Conservation (phyloP, 768 basidiomycete genomes). For the Mycena galopus region DNA sequence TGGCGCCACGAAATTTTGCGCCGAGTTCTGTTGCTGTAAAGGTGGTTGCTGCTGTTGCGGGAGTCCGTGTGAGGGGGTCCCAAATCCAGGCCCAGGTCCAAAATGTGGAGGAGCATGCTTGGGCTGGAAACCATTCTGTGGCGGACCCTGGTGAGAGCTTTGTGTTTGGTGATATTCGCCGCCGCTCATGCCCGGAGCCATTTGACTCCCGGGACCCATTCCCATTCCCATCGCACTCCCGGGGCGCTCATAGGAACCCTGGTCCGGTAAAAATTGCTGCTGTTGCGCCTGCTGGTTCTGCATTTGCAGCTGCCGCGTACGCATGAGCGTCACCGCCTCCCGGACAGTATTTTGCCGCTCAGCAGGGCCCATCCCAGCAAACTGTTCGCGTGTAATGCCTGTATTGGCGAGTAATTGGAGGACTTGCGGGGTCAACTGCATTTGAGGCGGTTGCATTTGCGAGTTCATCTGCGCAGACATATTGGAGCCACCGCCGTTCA, state of each 20-base stretch:
- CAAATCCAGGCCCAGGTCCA: constrained; percentile 20
- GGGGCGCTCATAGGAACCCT: constrained; percentile 20
- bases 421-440: constrained; percentile 11
- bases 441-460: constrained; percentile 10
- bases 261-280: constrained; percentile 22
- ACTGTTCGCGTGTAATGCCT: constrained; percentile 34
- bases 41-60: constrained; percentile 19
- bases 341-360: constrained; percentile 23
- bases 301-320: constrained; percentile 19
- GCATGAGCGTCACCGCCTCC: neutral
- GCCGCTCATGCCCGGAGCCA: constrained; percentile 18
- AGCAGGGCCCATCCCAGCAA: constrained; percentile 22
- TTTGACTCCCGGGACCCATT: constrained; percentile 12
- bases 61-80: constrained; percentile 10
- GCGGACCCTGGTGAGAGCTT: constrained; percentile 4
- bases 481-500: constrained; percentile 9
- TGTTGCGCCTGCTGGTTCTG: constrained; percentile 22
- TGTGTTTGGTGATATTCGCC: constrained; percentile 21
- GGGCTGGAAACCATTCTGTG: constrained; percentile 26
- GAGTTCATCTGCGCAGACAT: constrained; percentile 16
- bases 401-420: constrained; percentile 17
- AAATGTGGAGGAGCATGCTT: constrained; percentile 29
- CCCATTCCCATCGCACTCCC: constrained; percentile 33
- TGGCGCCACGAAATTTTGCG: constrained; percentile 6
- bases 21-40: constrained; percentile 6